Conservation (phyloP, 208 protist genomes). For the Phytomonas sp. region DNA sequence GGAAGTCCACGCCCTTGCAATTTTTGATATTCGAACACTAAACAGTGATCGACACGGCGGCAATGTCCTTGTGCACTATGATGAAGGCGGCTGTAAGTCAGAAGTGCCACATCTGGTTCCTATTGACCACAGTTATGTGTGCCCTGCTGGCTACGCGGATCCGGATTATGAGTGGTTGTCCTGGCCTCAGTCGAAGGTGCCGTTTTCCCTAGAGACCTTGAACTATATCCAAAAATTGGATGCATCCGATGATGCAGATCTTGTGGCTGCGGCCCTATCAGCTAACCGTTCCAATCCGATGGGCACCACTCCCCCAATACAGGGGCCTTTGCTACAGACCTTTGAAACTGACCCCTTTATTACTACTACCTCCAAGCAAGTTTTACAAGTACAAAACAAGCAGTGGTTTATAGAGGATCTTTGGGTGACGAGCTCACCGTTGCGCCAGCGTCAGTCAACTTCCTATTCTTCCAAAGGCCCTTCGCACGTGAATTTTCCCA, state of each 20-base stretch:
- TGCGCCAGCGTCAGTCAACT: slow-evolving; percentile 3
- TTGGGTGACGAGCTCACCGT: slow-evolving; percentile 4
- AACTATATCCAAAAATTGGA: slow-evolving; percentile 50
- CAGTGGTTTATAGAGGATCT: background rate
- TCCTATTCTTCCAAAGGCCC: background rate
- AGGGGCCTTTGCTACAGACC: background rate
- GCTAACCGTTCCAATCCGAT: background rate
- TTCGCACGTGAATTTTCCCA: background rate
- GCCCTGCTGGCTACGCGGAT: slow-evolving; percentile 61
- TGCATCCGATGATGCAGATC: slow-evolving; percentile 38
- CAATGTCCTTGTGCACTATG: slow-evolving; percentile 52
- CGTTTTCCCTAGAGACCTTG: slow-evolving; percentile 33
- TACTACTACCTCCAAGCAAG: background rate
- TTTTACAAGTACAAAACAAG: background rate
- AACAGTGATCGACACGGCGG: slow-evolving; percentile 75
- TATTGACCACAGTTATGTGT: slow-evolving; percentile 85
- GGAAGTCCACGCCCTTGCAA: slow-evolving; percentile 58
- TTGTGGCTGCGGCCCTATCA: slow-evolving; percentile 33
- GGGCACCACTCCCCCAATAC: background rate
- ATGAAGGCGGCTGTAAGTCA: background rate
- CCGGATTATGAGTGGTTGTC: slow-evolving; percentile 79
- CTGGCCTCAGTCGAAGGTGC: slow-evolving; percentile 64
- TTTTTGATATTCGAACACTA: slow-evolving; percentile 69
- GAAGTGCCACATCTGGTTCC: slow-evolving; percentile 41
- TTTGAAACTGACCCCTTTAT: background rate